Evolutionary conservation across 2,329 filamentous ascomycete species (phyloP), one percentile per base, ranked within the genome.

Genomic region (Fusarium citri): DNA sequence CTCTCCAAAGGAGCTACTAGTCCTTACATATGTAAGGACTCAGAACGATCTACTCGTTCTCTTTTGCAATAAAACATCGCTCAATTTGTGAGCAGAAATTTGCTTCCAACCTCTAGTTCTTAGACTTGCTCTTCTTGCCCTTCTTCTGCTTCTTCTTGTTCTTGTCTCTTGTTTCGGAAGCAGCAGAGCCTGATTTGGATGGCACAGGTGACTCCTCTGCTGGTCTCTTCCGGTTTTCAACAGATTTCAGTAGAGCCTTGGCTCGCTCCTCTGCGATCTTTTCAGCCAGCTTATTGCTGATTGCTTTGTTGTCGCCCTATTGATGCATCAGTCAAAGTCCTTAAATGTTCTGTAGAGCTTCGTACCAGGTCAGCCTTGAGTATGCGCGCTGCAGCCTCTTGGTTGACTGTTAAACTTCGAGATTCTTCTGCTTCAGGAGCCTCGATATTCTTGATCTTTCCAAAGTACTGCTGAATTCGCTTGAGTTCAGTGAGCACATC

Each of bases 401-500:
- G 94, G 76, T 98, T 88, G 68, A 93, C 82, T 2, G 83, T 86
- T 64, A 81, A 76, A 43, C 80, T 83, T 31, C 86, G 85, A 75
- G 88, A 84, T 6, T 86, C 85, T 28, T 62, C 58, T 4, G 25
- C 47, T 4, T 59, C 30, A 22, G 88, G 87, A 9, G 84, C 86
- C 80, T 98, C 94, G 5, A 89, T 87, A 16, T 85, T 84, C 77
- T 96, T 93, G 78, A 98, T 95, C 83, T 98, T 99, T 64, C 88
- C 89, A 81, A 97, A 97, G 80, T 98, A 98, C 77, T 94, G 92
- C 79, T 91, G 94, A 56, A 98, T 91, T 59, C 96, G 90, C 62
- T 89, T 91, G 68, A 99, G 87, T 83, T 99, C 96, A 63, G 87
- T 87, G 81, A 94, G 96, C 63, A 99, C 89, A 28, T 93, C 87